Base-by-base conservation (phyloP, 495 filamentous ascomycete genomes). In the Penicillium samsonianum region DNA sequence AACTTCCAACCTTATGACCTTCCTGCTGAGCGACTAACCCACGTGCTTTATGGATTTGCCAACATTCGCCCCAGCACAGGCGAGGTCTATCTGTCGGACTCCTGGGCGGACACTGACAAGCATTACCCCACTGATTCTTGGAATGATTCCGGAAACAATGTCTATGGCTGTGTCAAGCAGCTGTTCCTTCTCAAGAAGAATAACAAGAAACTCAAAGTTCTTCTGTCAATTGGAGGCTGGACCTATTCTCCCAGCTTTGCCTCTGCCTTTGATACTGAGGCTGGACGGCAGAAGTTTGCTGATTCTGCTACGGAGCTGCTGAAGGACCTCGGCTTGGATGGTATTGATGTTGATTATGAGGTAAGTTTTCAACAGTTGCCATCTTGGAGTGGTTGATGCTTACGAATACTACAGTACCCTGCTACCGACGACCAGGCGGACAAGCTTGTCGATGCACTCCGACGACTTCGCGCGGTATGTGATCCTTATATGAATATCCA, bases 141-240 rank as follows among this genome's bases (percentile, higher is more conserved):
- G 84, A 83, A 80, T 61, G 84, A 89, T 45, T 47, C 57, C n/a
- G 82, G 87, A 20, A 87, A 80, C 47, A 94, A 96, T 71, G 79
- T 94, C 53, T 96, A 95, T 75, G 91, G 91, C 44, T 92, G 87
- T 71, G 66, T 92, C 26, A 96, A 96, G 78, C 90, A 96, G 73
- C 81, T 96, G 10, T 88, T 86, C 72, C 76, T 95, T 5, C 83
- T 90, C 37, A 96, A 96, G 78, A 84, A 86, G 59, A 73, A 77
- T 49, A 88, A 95, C 72, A 85, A 90, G 47, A 83, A 90, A 57
- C 76, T 96, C 42, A 95, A 95, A 70, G 80, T 92, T 5, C 80
- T 96, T 19, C 58, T 78, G 3, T 72, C 70, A 14, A 69, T 78
- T 31, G 91, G 91, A 49, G 91, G 91, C 23, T 96, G 91, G 91